Base-by-base conservation (phyloP, 2,329 filamentous ascomycete species). In the Phaeosphaeriaceae sp. region DNA sequence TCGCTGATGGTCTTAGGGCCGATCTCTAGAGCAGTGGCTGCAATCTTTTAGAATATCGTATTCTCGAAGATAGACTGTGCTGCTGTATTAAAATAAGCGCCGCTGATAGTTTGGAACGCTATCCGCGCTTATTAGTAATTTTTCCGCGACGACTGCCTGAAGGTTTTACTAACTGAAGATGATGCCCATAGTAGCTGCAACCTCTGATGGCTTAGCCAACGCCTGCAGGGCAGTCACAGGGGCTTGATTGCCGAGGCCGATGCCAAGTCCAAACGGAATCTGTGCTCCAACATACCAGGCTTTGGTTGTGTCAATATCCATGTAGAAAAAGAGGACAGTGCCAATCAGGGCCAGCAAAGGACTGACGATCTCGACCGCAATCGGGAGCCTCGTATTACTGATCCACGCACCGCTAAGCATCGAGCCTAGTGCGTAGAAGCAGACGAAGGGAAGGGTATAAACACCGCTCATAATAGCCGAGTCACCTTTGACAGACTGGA, bases 231-330 rank as follows among this genome's bases (percentile, higher is more conserved):
- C 67, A 32, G 77, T 63, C 21, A 66, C 59, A 1, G 73, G 63
- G 34, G 74, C 68, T 46, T 76, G 75, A 64, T 76, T 72, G 9
- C 75, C 74, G 4, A 74, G 43, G 5, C 76, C 76, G 13, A 73
- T 52, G 1, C 76, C 76, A 3, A 61, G 37, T 1, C 63, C 60
- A n/a, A 52, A 44, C 3, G 64, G 42, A 8, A 66, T 36, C 32
- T 66, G 63, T 39, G 56, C 62, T 8, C 63, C 56, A 21, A 68
- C 63, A 58, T 61, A 68, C 20, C 60, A 46, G 2, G 52, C 46
- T 20, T 53, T 52, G 12, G 47, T 49, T 1, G 67, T 67, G 36
- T 60, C 28, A 6, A 67, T 52, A 3, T 56, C 57, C 46, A 73
- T 72, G 6, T 74, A 76, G 0, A 67, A 57, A 8, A 77, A 57